These are phyloP conservation scores for Botrytis sinoallii DNA, from an alignment of 2,329 filamentous ascomycete genomes.

Conservation along the genomic window DNA sequence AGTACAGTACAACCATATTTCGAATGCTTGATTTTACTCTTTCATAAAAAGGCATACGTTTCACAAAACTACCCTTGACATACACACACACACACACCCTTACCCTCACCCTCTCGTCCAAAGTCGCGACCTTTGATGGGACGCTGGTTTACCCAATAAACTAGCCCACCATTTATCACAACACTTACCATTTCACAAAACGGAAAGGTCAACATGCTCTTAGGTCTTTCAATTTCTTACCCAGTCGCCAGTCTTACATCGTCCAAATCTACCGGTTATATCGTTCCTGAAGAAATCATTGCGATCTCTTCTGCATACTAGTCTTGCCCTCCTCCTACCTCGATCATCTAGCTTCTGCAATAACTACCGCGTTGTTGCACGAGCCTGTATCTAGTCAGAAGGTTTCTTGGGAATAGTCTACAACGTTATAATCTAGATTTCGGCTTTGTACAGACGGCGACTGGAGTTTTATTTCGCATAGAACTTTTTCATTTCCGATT, in stretches of 20 bases:
- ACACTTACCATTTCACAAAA: conserved; percentile 35
- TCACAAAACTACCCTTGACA: background rate
- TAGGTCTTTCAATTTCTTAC: conserved; percentile 49
- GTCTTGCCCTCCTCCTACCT: conserved; percentile 41
- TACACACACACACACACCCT: background rate
- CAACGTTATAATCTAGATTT: conserved; percentile 44
- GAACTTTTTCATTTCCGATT: conserved; percentile 18
- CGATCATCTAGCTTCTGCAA: conserved; percentile 45
- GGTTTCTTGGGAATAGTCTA: conserved; percentile 40
- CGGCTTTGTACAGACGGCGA: conserved; percentile 54
- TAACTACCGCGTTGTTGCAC: conserved; percentile 35
- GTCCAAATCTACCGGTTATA: conserved; percentile 52
- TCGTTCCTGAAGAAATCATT: conserved; percentile 51
- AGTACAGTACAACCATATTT: background rate
- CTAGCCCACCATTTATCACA: conserved; percentile 36
- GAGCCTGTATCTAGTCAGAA: conserved; percentile 44
- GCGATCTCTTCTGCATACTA: conserved; percentile 41
- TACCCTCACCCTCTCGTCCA: conserved; percentile 19
- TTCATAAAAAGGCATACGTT: conserved; percentile 6
- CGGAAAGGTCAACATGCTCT: conserved; percentile 52
- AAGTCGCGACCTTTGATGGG: conserved; percentile 30
- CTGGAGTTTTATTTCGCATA: conserved; percentile 45
- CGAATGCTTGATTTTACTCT: conserved; percentile 3
- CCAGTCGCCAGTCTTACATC: conserved; percentile 63
- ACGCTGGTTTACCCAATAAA: conserved; percentile 26